Evolutionary conservation across 768 basidiomycete species (phyloP).

Genomic region (Suillus luteus): DNA sequence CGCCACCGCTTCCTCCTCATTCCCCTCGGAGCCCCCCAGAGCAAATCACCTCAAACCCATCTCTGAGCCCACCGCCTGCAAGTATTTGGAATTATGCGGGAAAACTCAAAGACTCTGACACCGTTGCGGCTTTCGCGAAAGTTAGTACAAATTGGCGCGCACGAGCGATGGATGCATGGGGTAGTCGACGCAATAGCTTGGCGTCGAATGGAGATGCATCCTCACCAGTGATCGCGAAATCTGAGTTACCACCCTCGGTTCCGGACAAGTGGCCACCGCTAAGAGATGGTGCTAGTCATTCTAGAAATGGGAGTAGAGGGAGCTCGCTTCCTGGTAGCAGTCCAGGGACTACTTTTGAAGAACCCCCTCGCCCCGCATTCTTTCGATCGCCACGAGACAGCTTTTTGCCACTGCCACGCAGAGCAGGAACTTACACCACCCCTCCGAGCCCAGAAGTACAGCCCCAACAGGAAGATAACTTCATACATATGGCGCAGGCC

Average conservation of each 20-base stretch:
- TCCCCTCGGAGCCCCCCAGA: constrained; percentile 17
- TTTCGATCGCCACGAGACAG: constrained; percentile 63
- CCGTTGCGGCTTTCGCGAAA: constrained; percentile 70
- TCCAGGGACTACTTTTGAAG: constrained; percentile 43
- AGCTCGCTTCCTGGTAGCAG: constrained; percentile 44
- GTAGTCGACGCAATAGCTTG: constrained; percentile 22
- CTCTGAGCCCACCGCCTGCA: constrained; percentile 29
- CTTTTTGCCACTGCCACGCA: constrained; percentile 41
- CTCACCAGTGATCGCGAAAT: constrained; percentile 24
- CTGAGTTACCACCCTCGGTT: constrained; percentile 21
- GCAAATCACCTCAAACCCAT: not conserved
- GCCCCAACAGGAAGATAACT: constrained; percentile 26
- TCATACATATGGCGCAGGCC: constrained; percentile 41
- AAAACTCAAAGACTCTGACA: constrained; percentile 72
- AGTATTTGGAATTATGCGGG: constrained; percentile 72
- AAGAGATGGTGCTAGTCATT: constrained; percentile 4
- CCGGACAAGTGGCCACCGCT: not conserved
- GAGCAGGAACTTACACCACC: constrained; percentile 29
- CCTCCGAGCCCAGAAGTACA: constrained; percentile 35
- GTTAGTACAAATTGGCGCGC: constrained; percentile 78
- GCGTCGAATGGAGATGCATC: constrained; percentile 10
- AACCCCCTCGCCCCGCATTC: constrained; percentile 58
- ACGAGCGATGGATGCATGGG: constrained; percentile 45
- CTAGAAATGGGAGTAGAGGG: constrained; percentile 30
- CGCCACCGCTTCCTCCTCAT: constrained; percentile 17